phyloP scores from a whole-genome alignment of 805 yeast species.

The Lachancea waltii region DNA sequence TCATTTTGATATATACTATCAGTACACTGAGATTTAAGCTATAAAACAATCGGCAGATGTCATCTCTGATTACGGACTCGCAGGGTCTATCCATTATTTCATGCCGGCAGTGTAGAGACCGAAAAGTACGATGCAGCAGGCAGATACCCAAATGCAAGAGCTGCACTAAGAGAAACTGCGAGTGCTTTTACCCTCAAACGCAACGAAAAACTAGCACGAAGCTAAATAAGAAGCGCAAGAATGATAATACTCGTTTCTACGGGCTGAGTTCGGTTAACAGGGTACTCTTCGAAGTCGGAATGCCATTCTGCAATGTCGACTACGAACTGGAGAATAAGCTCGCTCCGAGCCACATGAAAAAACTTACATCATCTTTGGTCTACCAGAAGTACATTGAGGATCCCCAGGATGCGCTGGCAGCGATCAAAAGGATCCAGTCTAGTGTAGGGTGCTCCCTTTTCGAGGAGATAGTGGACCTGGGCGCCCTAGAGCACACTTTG shows the following conservation, averaged over 20 bases:
- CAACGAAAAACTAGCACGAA: slow-evolving; percentile 12
- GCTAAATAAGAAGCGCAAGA: slow-evolving; percentile 10
- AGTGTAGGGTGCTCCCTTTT: slow-evolving; percentile 9
- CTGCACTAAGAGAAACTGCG: slow-evolving; percentile 10
- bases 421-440: slow-evolving; percentile 4
- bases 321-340: slow-evolving; percentile 12
- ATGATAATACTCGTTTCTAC: slow-evolving; percentile 11
- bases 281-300: slow-evolving; percentile 13
- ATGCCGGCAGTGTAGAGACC: slow-evolving; percentile 17
- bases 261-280: slow-evolving; percentile 14
- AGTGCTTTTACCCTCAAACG: slow-evolving; percentile 11
- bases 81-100: slow-evolving; percentile 17
- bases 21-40: too few relatives aligned
- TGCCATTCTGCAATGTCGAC: slow-evolving; percentile 14
- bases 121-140: slow-evolving; percentile 12
- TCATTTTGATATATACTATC: too few relatives aligned
- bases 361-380: slow-evolving; percentile 7
- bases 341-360: slow-evolving; percentile 6
- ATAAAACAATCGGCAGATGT: too few relatives aligned
- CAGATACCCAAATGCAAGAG: slow-evolving; percentile 11
- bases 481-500: slow-evolving; percentile 5
- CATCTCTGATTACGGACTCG: slow-evolving; percentile 13
- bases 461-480: slow-evolving; percentile 9
- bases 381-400: slow-evolving; percentile 9
- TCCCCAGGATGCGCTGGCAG: slow-evolving; percentile 3